Percentiles rank a stretch among this genome's conserved stretches.
Conservation (phyloP, 805 yeast genomes). For the Wickerhamiella bombiphila region DNA sequence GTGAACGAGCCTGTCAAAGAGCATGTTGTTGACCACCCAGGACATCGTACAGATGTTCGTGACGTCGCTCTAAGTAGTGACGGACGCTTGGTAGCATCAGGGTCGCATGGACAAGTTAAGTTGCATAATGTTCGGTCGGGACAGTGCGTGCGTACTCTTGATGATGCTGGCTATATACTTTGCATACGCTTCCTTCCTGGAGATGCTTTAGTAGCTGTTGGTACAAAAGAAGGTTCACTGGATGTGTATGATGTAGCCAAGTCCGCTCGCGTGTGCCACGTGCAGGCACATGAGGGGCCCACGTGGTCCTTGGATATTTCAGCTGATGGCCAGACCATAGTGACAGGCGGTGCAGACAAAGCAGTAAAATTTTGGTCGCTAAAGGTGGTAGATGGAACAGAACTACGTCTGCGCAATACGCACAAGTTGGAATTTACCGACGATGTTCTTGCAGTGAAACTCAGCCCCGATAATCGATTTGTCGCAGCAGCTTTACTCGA, state of each 20-base stretch:
- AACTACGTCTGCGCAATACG: slow-evolving; percentile 52
- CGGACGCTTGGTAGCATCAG: slow-evolving; percentile 67
- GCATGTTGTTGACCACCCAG: slow-evolving; percentile 55
- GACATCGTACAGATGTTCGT: slow-evolving; percentile 84
- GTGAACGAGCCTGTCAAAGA: slow-evolving; percentile 20
- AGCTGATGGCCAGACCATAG: slow-evolving; percentile 67
- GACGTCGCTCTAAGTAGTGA: slow-evolving; percentile 72
- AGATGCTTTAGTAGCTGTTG: slow-evolving; percentile 71
- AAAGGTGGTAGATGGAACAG: slow-evolving; percentile 42
- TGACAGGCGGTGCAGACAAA: slow-evolving; percentile 92
- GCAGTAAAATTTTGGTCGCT: slow-evolving; percentile 81
- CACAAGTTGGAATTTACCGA: slow-evolving; percentile 77
- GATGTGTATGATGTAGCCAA: slow-evolving; percentile 78
- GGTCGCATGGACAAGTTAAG: slow-evolving; percentile 78
- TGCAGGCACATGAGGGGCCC: slow-evolving; percentile 55
- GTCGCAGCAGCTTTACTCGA: slow-evolving; percentile 78
- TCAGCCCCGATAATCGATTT: slow-evolving; percentile 65
- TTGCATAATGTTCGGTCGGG: slow-evolving; percentile 69
- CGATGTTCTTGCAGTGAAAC: slow-evolving; percentile 63
- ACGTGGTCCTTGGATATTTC: slow-evolving; percentile 85
- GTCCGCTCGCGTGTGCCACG: slow-evolving; percentile 53
- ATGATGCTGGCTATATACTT: slow-evolving; percentile 67
- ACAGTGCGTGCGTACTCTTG: slow-evolving; percentile 73
- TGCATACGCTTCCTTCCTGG: slow-evolving; percentile 79
- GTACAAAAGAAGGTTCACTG: slow-evolving; percentile 74